These are phyloP conservation scores for Ceriops tagal DNA, from an alignment of 345 rosid species.

Conservation along the genomic window DNA sequence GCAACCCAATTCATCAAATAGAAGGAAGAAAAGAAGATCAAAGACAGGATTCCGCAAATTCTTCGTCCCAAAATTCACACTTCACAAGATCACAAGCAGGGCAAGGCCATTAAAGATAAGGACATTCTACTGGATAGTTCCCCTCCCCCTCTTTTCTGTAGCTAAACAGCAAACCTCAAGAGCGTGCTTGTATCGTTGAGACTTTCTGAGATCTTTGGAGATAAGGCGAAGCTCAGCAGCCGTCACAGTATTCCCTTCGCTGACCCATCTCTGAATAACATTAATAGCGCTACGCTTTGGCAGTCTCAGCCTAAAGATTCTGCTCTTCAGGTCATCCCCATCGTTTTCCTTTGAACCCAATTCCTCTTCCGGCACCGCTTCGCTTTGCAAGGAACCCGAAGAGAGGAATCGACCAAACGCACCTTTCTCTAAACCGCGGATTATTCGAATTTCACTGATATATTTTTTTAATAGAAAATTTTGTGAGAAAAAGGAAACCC, in stretches of 20 bases:
- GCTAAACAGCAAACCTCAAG: constrained; percentile 56
- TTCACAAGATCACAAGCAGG: neutral
- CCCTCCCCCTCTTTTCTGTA: neutral
- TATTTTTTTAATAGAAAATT: neutral
- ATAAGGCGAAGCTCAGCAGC: constrained; percentile 67
- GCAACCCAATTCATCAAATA: too few relatives aligned
- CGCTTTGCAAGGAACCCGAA: constrained; percentile 30
- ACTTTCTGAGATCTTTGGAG: constrained; percentile 65
- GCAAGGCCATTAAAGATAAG: neutral
- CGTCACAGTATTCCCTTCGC: constrained; percentile 59
- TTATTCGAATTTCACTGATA: constrained; percentile 2
- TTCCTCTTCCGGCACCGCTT: constrained; percentile 34
- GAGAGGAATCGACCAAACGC: constrained; percentile 21
- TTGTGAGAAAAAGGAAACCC: neutral
- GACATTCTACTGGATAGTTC: neutral
- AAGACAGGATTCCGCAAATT: too few relatives aligned
- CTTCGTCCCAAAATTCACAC: neutral
- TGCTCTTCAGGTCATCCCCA: constrained; percentile 60
- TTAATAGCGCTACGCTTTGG: constrained; percentile 79
- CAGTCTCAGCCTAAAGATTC: constrained; percentile 68
- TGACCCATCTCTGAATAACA: constrained; percentile 73
- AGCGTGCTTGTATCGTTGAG: constrained; percentile 87
- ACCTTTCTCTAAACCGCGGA: constrained; percentile 5
- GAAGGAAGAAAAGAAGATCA: too few relatives aligned
- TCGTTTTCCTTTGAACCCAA: constrained; percentile 26